Conservation (phyloP, 2,329 filamentous ascomycete genomes). For the Penicillium digitatum region DNA sequence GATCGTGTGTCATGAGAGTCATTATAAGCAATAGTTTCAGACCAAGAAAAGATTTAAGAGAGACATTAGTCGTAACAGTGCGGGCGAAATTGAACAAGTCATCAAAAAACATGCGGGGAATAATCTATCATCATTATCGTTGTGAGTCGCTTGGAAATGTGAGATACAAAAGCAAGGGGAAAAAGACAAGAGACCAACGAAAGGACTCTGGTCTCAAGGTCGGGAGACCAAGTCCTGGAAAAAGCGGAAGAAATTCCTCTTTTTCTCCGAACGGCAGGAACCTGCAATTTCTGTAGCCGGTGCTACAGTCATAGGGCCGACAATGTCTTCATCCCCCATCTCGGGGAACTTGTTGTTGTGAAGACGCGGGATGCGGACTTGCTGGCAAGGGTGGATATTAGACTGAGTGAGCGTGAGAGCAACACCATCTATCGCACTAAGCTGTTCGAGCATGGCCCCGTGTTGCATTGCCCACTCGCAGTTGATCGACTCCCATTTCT, state of each 20-base stretch:
- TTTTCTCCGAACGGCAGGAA: slow-evolving; percentile 41
- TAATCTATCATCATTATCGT: slow-evolving; percentile 31
- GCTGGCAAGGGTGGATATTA: slow-evolving; percentile 48
- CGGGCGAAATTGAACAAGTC: slow-evolving; percentile 20
- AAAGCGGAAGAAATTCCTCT: slow-evolving; percentile 45
- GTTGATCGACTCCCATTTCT: slow-evolving; percentile 84
- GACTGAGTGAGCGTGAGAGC: slow-evolving; percentile 39
- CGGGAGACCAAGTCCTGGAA: slow-evolving; percentile 42
- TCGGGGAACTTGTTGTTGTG: slow-evolving; percentile 77
- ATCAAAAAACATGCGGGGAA: slow-evolving; percentile 14
- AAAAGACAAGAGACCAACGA: not conserved
- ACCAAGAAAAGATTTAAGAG: slow-evolving; percentile 11
- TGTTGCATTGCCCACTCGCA: slow-evolving; percentile 67
- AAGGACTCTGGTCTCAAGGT: slow-evolving; percentile 15
- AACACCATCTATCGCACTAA: slow-evolving; percentile 34
- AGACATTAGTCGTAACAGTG: slow-evolving; percentile 34
- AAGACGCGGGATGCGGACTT: slow-evolving; percentile 43
- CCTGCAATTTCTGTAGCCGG: slow-evolving; percentile 43
- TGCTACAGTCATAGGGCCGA: slow-evolving; percentile 75
- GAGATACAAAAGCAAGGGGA: not conserved
- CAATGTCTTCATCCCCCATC: slow-evolving; percentile 85
- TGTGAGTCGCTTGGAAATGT: slow-evolving; percentile 11
- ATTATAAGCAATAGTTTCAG: slow-evolving; percentile 16
- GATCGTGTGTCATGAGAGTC: slow-evolving; percentile 30
- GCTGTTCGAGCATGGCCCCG: slow-evolving; percentile 58